Percentiles rank a stretch among this genome's conserved stretches.
These are phyloP conservation scores for Hypoxylon sp. DNA, from an alignment of 2,329 filamentous ascomycete genomes.

Conservation along the genomic window DNA sequence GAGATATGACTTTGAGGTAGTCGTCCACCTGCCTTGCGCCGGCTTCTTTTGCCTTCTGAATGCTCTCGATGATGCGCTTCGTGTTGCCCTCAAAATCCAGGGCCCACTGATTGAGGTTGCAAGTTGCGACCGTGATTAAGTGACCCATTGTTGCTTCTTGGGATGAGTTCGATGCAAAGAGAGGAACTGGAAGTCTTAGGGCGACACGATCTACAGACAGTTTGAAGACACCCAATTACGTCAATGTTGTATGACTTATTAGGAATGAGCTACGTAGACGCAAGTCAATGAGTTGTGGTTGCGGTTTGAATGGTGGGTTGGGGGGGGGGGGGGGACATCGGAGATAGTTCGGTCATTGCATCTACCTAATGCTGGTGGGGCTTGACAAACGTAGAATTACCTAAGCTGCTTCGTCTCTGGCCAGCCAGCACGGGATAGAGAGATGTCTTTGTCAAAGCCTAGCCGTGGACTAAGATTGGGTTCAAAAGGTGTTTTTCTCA, in stretches of 20 bases:
- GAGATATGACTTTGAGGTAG: background rate
- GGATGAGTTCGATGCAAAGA: background rate
- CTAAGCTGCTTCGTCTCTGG: too few relatives aligned
- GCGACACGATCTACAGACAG: background rate
- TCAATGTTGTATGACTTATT: background rate
- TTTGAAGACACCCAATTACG: background rate
- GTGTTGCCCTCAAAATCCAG: slow-evolving; percentile 70
- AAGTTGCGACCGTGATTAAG: slow-evolving; percentile 54
- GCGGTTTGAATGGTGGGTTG: background rate
- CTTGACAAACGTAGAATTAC: background rate
- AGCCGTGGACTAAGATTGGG: too few relatives aligned
- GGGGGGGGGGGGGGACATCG: background rate
- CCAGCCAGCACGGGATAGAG: too few relatives aligned
- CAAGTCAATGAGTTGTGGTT: background rate
- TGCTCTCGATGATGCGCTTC: slow-evolving; percentile 71
- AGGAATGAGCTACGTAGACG: background rate
- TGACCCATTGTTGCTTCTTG: slow-evolving; percentile 39
- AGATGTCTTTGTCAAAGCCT: too few relatives aligned
- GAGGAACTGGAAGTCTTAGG: background rate
- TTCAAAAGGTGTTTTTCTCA: too few relatives aligned
- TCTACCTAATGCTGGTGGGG: background rate
- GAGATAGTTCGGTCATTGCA: slow-evolving; percentile 5
- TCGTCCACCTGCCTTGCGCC: slow-evolving; percentile 59
- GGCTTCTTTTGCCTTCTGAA: slow-evolving; percentile 65
- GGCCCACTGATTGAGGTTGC: slow-evolving; percentile 56